These are phyloP conservation scores for Cicer arietinum DNA, from an alignment of 306 rosid species.

Conservation along the genomic window DNA sequence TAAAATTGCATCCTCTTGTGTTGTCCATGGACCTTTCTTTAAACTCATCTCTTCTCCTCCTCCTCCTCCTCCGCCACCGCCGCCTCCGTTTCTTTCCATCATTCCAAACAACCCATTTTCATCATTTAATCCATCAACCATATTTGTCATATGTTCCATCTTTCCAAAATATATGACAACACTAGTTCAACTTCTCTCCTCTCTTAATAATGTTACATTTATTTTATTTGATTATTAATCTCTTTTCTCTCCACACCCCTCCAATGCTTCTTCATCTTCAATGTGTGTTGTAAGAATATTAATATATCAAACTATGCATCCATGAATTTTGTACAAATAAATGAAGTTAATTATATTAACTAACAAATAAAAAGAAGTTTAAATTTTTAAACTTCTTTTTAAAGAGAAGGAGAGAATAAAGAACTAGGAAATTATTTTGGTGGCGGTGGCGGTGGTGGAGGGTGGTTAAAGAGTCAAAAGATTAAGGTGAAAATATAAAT, in stretches of 20 bases:
- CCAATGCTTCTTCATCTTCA: neutral
- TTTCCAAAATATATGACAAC: neutral
- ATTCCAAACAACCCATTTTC: slow-evolving; percentile 38
- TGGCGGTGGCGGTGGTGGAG: neutral
- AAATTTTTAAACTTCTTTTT: no score
- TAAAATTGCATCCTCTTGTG: slow-evolving; percentile 72
- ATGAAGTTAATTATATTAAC: neutral
- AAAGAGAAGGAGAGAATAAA: neutral
- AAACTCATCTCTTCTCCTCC: slow-evolving; percentile 38
- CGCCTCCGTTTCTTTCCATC: neutral
- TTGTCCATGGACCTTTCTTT: slow-evolving; percentile 94
- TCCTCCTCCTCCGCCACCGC: neutral
- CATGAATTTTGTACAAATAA: no score
- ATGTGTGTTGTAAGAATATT: neutral
- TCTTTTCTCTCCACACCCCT: neutral
- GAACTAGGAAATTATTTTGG: neutral
- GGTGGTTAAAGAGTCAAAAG: slow-evolving; percentile 13
- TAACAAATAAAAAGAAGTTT: no score
- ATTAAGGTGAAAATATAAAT: neutral
- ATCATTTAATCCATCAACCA: slow-evolving; percentile 29
- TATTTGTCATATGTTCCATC: slow-evolving; percentile 38
- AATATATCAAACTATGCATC: neutral
- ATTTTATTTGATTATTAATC: no score
- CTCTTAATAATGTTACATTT: no score
- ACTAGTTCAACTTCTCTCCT: neutral